Percentiles rank a stretch among this genome's conserved stretches.
phyloP scores from a whole-genome alignment of 306 rosid genomes.

The Acacia confusa region DNA sequence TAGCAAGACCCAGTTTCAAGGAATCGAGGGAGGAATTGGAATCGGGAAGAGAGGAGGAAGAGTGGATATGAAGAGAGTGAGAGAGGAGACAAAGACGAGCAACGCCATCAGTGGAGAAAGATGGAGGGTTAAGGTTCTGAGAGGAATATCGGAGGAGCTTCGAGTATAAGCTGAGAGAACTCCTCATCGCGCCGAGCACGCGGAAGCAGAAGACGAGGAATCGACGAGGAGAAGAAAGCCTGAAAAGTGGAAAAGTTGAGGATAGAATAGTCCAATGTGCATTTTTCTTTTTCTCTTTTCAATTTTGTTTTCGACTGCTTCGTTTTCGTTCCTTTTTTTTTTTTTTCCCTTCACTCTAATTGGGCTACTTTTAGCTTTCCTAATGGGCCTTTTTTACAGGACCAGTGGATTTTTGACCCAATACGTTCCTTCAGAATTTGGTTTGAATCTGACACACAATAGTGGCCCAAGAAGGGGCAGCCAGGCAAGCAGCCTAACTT shows the following conservation, averaged over 20 bases:
- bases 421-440: too few species aligned
- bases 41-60: conserved; percentile 14
- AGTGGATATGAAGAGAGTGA: not conserved
- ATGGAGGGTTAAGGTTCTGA: not conserved
- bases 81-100: not conserved
- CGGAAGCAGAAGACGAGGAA: not conserved
- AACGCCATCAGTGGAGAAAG: not conserved
- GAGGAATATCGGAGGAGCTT: conserved; percentile 5
- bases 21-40: conserved; percentile 19
- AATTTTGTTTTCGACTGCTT: too few species aligned
- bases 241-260: not conserved
- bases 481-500: too few species aligned
- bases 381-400: too few species aligned
- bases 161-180: conserved; percentile 14
- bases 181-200: not conserved
- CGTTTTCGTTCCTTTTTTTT: too few species aligned
- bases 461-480: too few species aligned
- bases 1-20: conserved; percentile 23
- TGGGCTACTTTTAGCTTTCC: too few species aligned
- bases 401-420: too few species aligned
- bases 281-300: not conserved
- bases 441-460: too few species aligned
- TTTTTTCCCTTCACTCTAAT: too few species aligned
- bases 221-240: not conserved
- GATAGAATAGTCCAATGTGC: not conserved